A percentile compares a stretch with the other conserved stretches of the same genome.
phyloP scores from a whole-genome alignment of 2,329 filamentous ascomycete genomes.

The Nemania sp. region DNA sequence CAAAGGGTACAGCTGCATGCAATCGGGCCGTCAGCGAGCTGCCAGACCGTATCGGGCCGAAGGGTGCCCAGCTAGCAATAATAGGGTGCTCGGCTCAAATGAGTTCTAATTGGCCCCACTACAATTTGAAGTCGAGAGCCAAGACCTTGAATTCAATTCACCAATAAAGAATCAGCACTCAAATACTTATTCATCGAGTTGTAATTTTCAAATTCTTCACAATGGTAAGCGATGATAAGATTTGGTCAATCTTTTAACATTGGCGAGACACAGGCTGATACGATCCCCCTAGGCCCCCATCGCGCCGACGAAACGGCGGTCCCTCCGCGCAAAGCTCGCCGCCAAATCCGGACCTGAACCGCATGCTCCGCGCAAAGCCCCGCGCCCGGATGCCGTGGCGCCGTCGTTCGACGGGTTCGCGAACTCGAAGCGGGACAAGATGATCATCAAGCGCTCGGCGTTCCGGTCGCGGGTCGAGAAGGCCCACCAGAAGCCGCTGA shows the following conservation, averaged over 20 bases:
- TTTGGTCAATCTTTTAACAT: not conserved
- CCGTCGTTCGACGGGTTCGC: constrained; percentile 59
- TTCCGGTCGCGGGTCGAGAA: constrained; percentile 80
- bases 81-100: too few relatives aligned
- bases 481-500: constrained; percentile 54
- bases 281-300: constrained; percentile 43
- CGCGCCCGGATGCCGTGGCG: constrained; percentile 54
- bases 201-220: not conserved
- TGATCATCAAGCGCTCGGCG: constrained; percentile 75
- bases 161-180: not conserved
- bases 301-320: constrained; percentile 56
- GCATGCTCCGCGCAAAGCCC: constrained; percentile 55
- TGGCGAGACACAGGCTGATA: constrained; percentile 10
- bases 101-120: too few relatives aligned
- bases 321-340: constrained; percentile 59
- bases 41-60: too few relatives aligned
- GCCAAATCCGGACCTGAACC: constrained; percentile 53
- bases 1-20: too few relatives aligned
- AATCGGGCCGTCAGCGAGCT: too few relatives aligned
- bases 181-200: not conserved
- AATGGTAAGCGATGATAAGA: constrained; percentile 20
- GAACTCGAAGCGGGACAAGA: constrained; percentile 81
- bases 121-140: too few relatives aligned
- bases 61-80: too few relatives aligned
- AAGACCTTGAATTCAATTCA: not conserved